Evolutionary conservation across 768 basidiomycete species (phyloP).

Genomic region (Fomitopsis serialis): DNA sequence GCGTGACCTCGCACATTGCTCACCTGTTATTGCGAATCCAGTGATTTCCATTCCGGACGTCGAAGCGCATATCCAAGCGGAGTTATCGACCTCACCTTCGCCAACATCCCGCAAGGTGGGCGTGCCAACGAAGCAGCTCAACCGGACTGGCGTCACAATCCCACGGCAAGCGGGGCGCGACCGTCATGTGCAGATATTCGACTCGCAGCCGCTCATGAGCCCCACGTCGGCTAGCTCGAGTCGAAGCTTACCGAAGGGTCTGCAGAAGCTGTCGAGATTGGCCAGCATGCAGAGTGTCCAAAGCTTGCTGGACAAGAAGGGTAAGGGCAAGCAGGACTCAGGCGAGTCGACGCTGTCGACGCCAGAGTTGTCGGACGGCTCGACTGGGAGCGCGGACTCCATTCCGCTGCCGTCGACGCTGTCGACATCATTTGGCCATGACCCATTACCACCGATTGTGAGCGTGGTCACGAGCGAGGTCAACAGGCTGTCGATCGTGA

Average conservation of each 20-base stretch:
- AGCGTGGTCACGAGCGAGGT: slow-evolving; percentile 21
- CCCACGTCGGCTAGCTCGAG: slow-evolving; percentile 31
- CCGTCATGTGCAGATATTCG: slow-evolving; percentile 74
- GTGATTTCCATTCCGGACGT: slow-evolving; percentile 83
- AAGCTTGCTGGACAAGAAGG: slow-evolving; percentile 2
- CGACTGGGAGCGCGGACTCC: slow-evolving; percentile 18
- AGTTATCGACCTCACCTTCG: slow-evolving; percentile 61
- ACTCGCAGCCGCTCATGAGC: slow-evolving; percentile 74
- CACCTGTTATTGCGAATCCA: slow-evolving; percentile 21
- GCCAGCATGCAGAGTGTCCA: slow-evolving; percentile 15
- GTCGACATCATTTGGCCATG: slow-evolving; percentile 12
- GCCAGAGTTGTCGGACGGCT: slow-evolving; percentile 19
- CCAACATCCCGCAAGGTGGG: slow-evolving; percentile 79
- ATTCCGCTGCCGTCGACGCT: slow-evolving; percentile 13
- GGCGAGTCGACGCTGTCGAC: slow-evolving; percentile 8
- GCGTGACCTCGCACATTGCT: slow-evolving; percentile 18
- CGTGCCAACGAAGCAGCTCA: slow-evolving; percentile 64
- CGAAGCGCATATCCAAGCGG: slow-evolving; percentile 64
- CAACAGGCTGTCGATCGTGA: slow-evolving; percentile 14
- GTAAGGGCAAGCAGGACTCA: slow-evolving; percentile 10
- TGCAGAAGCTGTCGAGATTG: slow-evolving; percentile 20
- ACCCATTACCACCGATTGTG: slow-evolving; percentile 25
- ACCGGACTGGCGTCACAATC: slow-evolving; percentile 56
- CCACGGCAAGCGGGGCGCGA: slow-evolving; percentile 47
- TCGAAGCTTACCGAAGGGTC: slow-evolving; percentile 14